Evolutionary conservation across 768 basidiomycete genomes (phyloP), one percentile per base, ranked within the genome.

Genomic region (Pleurotus djamor): DNA sequence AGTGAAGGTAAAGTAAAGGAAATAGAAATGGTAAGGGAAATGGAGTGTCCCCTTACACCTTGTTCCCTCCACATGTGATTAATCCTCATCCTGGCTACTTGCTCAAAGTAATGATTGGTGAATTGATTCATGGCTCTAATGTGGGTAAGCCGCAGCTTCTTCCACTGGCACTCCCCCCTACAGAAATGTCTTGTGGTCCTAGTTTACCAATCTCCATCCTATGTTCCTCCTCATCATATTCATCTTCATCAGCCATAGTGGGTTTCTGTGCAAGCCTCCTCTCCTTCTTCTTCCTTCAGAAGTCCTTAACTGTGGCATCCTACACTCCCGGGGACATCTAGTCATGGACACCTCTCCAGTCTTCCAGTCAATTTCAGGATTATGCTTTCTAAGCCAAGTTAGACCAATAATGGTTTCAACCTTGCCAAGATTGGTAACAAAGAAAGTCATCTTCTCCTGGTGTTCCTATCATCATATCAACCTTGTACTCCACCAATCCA

Each of bases 351-450:
- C 61, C 21, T 64, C 61, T 5, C 60, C 61, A 35, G 64, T 64
- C 34, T 56, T 51, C 63, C 62, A 69, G 48, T 67, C 43, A 14
- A 69, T 62, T 21, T 67, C 64, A 6, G 67, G 69, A 41, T 69
- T 69, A 49, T 69, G 67, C 33, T 67, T 28, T 13, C 21, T 16
- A 5, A 72, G 64, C 70, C 71, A 73, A 14, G 64, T 58, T 37
- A 60, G 54, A 4, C 71, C 72, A 5, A 73, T 21, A 21, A 69
- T 63, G 35, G 62, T 56, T 8, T 61, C 49, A 47, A 63, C 58
- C 7, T 63, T 59, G 13, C 67, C 66, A 1, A 69, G 44, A 10
- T 59, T 38, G 54, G 64, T 65, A 17, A 71, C 65, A 36, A 60
- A 62, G 51, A 71, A 60, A 14, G 36, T 28, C 8, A 54, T 55